Evolutionary conservation across 352 stramenopile genomes (phyloP), one percentile per base, ranked within the genome.

Genomic region (Globisporangium sylvaticum): DNA sequence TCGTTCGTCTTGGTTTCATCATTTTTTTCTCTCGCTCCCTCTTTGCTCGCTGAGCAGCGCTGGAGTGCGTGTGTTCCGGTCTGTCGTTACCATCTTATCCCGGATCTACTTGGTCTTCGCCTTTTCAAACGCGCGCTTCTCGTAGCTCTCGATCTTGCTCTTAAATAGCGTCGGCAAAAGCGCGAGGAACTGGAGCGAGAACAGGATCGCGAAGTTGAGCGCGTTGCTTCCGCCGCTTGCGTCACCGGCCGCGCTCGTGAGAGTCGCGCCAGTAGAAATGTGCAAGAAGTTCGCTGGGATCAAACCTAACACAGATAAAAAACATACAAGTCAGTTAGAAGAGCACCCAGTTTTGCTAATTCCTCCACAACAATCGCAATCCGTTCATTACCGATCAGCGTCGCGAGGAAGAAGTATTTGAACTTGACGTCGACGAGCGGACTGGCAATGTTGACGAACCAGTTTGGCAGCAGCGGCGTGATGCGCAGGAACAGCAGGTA

Each of bases 401-500:
- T 96, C 3, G 86, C 89, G 39, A 91, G 62, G 70, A 92, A 91
- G 58, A 96, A 96, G 55, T 92, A 88, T 65, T 87, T 86, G 73
- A 95, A 92, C 56, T 84, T 78, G 50, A 96, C 87, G 50, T 83
- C 87, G 0, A 96, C 89, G 0, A 96, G 75, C 39, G 89, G 89
- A 39, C 83, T 94, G 29, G 87, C 87, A 44, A 96, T 91, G 66
- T 96, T 96, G 65, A 96, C 87, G 58, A 95, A 95, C 89, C 89
- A 96, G 74, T 96, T 96, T 18, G 89, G 89, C 61, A 96, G 67
- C 46, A 96, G 60, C 25, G 89, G 89, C 27, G 89, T 96, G 67
- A 96, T 90, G 24, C 89, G 80, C 48, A 96, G 75, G 67, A 96
- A 96, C n/a, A 96, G 72, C 66, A 96, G 64, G 70, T 96, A 96